phyloP scores from a whole-genome alignment of 148 eudicot species.

The Diospyros kaki region DNA sequence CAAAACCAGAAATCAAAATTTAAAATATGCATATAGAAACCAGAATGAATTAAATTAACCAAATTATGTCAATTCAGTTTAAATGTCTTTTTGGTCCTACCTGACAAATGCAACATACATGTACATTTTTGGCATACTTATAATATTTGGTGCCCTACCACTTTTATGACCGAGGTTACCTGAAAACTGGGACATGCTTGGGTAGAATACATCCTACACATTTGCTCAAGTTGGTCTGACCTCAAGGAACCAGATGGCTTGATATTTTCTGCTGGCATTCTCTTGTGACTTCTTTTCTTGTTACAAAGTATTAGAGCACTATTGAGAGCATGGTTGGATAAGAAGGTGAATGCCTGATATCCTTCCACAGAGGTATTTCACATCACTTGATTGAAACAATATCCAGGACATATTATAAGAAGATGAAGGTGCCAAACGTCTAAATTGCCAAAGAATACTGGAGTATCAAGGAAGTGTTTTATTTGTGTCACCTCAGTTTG shows the following conservation, averaged over 20 bases:
- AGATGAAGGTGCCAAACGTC: neutral
- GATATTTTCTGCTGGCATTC: neutral
- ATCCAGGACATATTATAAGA: neutral
- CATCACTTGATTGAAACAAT: neutral
- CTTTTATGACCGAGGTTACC: neutral
- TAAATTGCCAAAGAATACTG: neutral
- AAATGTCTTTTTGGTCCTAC: too few relatives aligned
- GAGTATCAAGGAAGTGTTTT: neutral
- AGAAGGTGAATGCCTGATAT: neutral
- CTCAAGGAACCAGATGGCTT: neutral
- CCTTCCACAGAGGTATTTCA: neutral
- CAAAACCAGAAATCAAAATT: too few relatives aligned
- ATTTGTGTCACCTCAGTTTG: neutral
- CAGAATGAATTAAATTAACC: too few relatives aligned
- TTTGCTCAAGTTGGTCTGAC: conserved; percentile 3
- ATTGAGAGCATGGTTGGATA: too few relatives aligned
- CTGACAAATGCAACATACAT: neutral
- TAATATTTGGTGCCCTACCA: neutral
- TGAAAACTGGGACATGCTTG: neutral
- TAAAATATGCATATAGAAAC: too few relatives aligned
- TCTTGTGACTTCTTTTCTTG: neutral
- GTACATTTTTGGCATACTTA: neutral
- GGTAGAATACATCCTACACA: neutral
- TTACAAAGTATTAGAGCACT: too few relatives aligned
- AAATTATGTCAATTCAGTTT: too few relatives aligned